A percentile compares a stretch with the other conserved stretches of the same genome.
phyloP scores from a whole-genome alignment of 208 protist species.

The Eutreptiella sp. region DNA sequence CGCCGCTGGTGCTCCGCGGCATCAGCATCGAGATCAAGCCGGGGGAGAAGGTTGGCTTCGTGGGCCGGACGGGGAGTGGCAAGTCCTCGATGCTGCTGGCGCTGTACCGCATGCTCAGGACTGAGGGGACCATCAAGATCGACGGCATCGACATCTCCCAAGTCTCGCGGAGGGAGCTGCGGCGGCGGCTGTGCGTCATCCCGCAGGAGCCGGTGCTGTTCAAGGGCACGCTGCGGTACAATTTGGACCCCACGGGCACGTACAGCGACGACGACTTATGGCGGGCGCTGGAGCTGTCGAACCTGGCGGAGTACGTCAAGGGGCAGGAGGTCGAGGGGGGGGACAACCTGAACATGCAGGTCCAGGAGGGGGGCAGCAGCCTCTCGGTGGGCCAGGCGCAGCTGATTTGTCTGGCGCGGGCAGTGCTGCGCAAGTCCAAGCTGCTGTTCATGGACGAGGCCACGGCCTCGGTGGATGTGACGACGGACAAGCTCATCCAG shows the following conservation, averaged over 20 bases:
- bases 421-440: constrained; percentile 50
- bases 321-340: not conserved
- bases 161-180: constrained; percentile 36
- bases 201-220: constrained; percentile 82
- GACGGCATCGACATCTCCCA: constrained; percentile 60
- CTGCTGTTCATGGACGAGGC: constrained; percentile 74
- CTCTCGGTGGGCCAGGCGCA: constrained; percentile 61
- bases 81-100: constrained; percentile 64
- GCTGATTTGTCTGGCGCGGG: constrained; percentile 64
- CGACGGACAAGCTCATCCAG: constrained; percentile 36
- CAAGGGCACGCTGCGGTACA: constrained; percentile 42
- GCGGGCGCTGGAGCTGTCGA: constrained; percentile 31
- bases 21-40: constrained; percentile 36
- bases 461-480: constrained; percentile 52
- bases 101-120: constrained; percentile 40
- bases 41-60: constrained; percentile 62
- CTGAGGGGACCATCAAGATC: constrained; percentile 33
- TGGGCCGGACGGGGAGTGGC: constrained; percentile 65
- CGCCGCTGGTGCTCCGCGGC: constrained; percentile 32
- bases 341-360: constrained; percentile 16
- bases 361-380: constrained; percentile 29
- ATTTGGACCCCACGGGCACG: constrained; percentile 66
- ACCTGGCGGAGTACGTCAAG: constrained; percentile 30
- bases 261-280: constrained; percentile 45
- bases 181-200: constrained; percentile 71